Base-by-base conservation (phyloP, 2,329 filamentous ascomycete species). In the Zymoseptoria passerinii region DNA sequence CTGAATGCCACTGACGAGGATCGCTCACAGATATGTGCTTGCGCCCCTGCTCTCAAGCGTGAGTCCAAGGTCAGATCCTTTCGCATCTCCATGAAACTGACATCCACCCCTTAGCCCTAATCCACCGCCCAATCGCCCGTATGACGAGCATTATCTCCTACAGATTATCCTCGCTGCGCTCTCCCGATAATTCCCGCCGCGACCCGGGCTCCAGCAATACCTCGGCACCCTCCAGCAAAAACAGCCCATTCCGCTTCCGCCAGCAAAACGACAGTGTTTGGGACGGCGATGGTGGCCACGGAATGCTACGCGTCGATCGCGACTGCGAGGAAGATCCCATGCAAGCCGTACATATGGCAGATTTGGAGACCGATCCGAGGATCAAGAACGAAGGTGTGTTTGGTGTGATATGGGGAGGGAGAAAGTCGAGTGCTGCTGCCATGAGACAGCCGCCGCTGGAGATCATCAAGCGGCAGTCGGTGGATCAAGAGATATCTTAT, bases 31-130 rank as follows among this genome's bases (percentile, higher is more conserved):
- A 71, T 74, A 18, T 74, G 72, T 61, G 72, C 72, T 49, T 74
- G 72, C 56, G 72, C 70, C 8, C 72, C 72, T 28, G 68, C 72
- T 1, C 67, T 72, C 52, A 72, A 73, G 50, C 66, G 35, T 44
- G n/a, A 44, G 35, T 44, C 13, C 13, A n/a, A 16, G 5, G 13
- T n/a, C 16, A 13, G 35, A 7, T 44, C 13, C 4, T 16, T 5
- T 44, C 35, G 35, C 35, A 44, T n/a, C 35, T 13, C 5, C 3
- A n/a, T 44, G 13, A 13, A 44, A n/a, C 16, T 44, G 35, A 44
- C 13, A 16, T 7, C 2, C 10, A 44, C 13, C 6, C n/a, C 13
- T 6, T n/a, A 44, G 35, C 71, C 3, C 62, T 74, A 8, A 55
- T 70, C n/a, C 63, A 62, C 52, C 58, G 65, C 27, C 68, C 65